Evolutionary conservation across 2,329 filamentous ascomycete genomes (phyloP).

Genomic region (Lachnellula occidentalis): DNA sequence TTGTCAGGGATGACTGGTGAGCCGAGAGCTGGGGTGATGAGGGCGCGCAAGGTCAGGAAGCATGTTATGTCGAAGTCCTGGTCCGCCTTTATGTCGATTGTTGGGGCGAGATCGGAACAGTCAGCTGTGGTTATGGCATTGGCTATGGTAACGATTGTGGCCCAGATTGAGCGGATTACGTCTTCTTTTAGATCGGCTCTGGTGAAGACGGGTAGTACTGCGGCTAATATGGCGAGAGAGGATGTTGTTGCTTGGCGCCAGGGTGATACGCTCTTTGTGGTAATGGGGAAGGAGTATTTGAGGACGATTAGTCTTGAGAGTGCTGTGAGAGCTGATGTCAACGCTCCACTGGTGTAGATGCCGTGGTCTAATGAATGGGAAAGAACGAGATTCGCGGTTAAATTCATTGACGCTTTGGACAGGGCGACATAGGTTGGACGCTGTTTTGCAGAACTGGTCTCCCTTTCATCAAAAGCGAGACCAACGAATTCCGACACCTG

Average conservation of each 20-base stretch:
- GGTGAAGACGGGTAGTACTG: slow-evolving; percentile 57
- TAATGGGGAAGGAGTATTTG: slow-evolving; percentile 73
- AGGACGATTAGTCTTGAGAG: slow-evolving; percentile 65
- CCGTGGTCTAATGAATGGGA: slow-evolving; percentile 56
- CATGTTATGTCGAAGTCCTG: slow-evolving; percentile 76
- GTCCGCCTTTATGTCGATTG: slow-evolving; percentile 53
- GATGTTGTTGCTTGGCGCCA: slow-evolving; percentile 79
- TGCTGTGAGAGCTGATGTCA: slow-evolving; percentile 59
- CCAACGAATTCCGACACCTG: slow-evolving; percentile 66
- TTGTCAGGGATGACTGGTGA: slow-evolving; percentile 58
- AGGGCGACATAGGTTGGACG: slow-evolving; percentile 84
- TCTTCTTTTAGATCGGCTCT: slow-evolving; percentile 40
- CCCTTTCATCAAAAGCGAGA: slow-evolving; percentile 53
- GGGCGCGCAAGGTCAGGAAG: slow-evolving; percentile 61
- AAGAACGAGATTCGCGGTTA: slow-evolving; percentile 57
- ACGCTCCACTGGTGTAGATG: slow-evolving; percentile 63
- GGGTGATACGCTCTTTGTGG: slow-evolving; percentile 63
- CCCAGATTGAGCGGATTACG: slow-evolving; percentile 61
- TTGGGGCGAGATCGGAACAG: slow-evolving; percentile 42
- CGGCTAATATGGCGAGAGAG: slow-evolving; percentile 60
- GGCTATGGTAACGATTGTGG: slow-evolving; percentile 56
- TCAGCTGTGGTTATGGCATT: slow-evolving; percentile 67
- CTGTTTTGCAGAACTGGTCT: slow-evolving; percentile 32
- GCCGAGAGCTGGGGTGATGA: slow-evolving; percentile 72
- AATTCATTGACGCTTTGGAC: slow-evolving; percentile 73